Evolutionary conservation across 345 rosid genomes (phyloP), one percentile per base, ranked within the genome.

Genomic region (Fremontodendron californicum): DNA sequence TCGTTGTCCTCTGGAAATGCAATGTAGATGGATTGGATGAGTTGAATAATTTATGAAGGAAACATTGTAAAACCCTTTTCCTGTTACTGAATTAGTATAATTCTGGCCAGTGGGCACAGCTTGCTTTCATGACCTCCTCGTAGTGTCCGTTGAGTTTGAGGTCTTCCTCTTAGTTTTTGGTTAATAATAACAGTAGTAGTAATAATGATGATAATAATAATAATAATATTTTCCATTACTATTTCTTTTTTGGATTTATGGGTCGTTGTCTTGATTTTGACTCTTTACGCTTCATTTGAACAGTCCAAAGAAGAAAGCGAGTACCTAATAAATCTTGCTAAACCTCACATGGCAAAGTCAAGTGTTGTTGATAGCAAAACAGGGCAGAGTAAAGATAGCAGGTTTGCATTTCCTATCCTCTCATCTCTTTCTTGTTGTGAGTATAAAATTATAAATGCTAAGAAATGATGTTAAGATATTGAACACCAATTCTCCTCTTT

Each of bases 281-380:
- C 51, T 43, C 8, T 37, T 15, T 57, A 31, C n/a, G n/a, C n/a
- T 69, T 27, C 1, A 57, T 81, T 83, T 83, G 77, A 80, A 72
- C 90, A 96, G 99, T 88, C 92, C 19, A 90, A 89, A 80, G 94
- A 86, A 82, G 99, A 96, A 80, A 92, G 97, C 58, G 93, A 92
- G 31, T 86, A 96, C 86, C 79, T 96, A 78, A 94, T 94, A 80
- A 83, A 73, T 83, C 94, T 92, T 71, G 98, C 99, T 25, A 90
- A 87, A 82, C 97, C 95, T 72, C 89, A 82, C 71, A 90, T 94
- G 99, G 83, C 46, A 51, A 94, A 91, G 89, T 91, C 99, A 46
- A 82, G 93, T 74, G 99, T 94, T 74, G 98, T 92, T 65, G 99
- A 96, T 84, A 88, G 87, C 82, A 51, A 85, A 77, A 92, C 98